Evolutionary conservation across 2,329 filamentous ascomycete genomes (phyloP), one percentile per base, ranked within the genome.

Genomic region (Venturia nashicola): DNA sequence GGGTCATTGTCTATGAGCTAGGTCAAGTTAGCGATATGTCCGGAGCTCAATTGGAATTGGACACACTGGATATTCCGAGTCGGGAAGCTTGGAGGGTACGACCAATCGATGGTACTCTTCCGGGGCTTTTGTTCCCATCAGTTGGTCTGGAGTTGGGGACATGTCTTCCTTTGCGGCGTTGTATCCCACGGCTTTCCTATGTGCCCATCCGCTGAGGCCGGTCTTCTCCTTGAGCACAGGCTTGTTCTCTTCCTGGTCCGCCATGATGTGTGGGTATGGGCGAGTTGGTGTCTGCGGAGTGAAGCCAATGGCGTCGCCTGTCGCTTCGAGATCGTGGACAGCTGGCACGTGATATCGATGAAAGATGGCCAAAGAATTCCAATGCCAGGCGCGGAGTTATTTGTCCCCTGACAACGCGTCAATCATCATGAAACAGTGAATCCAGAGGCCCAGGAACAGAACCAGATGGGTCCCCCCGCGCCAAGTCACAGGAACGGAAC

Each of bases 1-100:
- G 94, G 94, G 78, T 99, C 94, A 80, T 90, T 95, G 82, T 99
- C 94, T 78, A 99, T 97, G 80, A 97, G 89, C 94, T 99, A 79
- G n/a, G 12, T 18, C 20, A 32, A 48, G 61, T 68, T 65, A 68
- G 67, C 67, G 65, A 68, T 67, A 68, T 43, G 11, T 12, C 43
- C 9, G 8, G 34, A 23, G 34, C 46, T 63, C 39, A 39, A 59
- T 63, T 63, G 39, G 40, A 7, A 16, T 3, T 34, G 36, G 2
- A 14, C 51, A 12, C 34, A 64, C 62, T 14, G 62, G 62, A 51
- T 60, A 64, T 34, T 43, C 32, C 8, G 46, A 54, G 23, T 40
- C 34, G 27, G 46, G 62, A 32, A 62, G 36, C 32, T 39, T 39
- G 12, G 62, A 42, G 40, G 62, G 62, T 39, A 64, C 62, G 2